phyloP scores from a whole-genome alignment of 768 basidiomycete genomes.

The Suillus occidentalis region DNA sequence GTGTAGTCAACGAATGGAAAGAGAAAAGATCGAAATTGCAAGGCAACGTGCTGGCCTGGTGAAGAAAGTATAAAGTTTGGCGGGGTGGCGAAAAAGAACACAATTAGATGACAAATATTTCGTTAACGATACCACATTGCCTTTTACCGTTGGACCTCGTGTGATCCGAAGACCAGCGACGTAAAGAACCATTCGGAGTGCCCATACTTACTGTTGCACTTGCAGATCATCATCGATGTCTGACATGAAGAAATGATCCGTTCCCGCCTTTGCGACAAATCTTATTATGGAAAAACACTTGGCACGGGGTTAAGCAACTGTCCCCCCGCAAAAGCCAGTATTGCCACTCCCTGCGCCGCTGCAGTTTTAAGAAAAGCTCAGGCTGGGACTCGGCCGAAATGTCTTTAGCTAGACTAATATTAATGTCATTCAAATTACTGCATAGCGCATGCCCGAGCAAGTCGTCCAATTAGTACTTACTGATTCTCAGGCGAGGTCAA shows the following conservation, averaged over 20 bases:
- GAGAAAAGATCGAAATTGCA: not conserved
- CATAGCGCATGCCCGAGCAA: not conserved
- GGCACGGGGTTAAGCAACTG: not conserved
- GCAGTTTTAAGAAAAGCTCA: not conserved
- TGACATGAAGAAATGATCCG: not conserved
- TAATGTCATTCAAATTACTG: not conserved
- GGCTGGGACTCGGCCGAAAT: not conserved
- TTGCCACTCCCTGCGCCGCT: not conserved
- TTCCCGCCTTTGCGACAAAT: not conserved
- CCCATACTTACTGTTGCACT: too few species aligned
- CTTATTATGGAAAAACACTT: not conserved
- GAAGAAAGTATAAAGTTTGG: not conserved
- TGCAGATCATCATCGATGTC: not conserved
- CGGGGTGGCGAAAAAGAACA: not conserved
- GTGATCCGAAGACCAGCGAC: not conserved
- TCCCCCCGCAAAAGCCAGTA: not conserved
- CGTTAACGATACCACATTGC: not conserved
- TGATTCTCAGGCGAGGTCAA: not conserved
- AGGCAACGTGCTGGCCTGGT: not conserved
- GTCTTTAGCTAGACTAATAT: not conserved
- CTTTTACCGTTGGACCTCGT: not conserved
- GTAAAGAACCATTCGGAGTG: not conserved
- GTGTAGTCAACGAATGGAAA: not conserved
- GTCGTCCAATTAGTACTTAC: not conserved
- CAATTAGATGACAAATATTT: slow-evolving; percentile 1